Base-by-base conservation (phyloP, 352 stramenopile genomes). In the Achlya hypogyna region DNA sequence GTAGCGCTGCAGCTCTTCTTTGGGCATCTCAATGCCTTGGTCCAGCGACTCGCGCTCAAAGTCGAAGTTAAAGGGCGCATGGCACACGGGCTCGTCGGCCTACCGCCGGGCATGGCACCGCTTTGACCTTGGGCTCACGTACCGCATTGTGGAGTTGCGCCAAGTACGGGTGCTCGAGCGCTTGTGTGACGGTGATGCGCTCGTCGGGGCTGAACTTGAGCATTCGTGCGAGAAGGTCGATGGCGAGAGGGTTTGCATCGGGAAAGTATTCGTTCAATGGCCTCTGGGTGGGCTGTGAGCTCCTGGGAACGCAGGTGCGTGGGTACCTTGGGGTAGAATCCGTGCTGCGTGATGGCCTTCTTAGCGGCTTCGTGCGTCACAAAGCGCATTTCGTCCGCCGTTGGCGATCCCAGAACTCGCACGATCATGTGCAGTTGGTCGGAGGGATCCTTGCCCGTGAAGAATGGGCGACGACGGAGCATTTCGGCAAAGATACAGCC, bases 401-500 rank as follows among this genome's bases (percentile, higher is more conserved):
- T 87, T 9, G 98, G 93, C 32, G 96, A 98, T 1, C 97, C 97
- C 51, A 99, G 78, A 64, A 91, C 82, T 38, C 81, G 80, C 53
- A 91, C 84, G 63, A 95, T 95, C 75, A 88, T 91, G 70, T 92
- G 79, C 28, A 95, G 70, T 60, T 95, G 84, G 62, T 95, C 82
- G 22, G 82, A 88, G n/a, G 81, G 82, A 67, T 95, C 81, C 31
- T 81, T 67, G 2, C 86, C 86, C 10, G 82, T 91, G 71, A 95
- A 92, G 67, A 92, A 93, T 1, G 84, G 96, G 58, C 98, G 98
- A 52, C 97, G 84, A n/a, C 85, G 80, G 49, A 99, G 84, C 71
- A 99, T 94, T 76, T 99, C 97, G 29, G 94, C 97, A 74, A 99
- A 98, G 75, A 99, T 99, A 75, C 97, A 99, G 8, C 97, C 97